These are phyloP conservation scores for Boletus mariae DNA, from an alignment of 1,284 basidiomycete genomes.

Conservation along the genomic window DNA sequence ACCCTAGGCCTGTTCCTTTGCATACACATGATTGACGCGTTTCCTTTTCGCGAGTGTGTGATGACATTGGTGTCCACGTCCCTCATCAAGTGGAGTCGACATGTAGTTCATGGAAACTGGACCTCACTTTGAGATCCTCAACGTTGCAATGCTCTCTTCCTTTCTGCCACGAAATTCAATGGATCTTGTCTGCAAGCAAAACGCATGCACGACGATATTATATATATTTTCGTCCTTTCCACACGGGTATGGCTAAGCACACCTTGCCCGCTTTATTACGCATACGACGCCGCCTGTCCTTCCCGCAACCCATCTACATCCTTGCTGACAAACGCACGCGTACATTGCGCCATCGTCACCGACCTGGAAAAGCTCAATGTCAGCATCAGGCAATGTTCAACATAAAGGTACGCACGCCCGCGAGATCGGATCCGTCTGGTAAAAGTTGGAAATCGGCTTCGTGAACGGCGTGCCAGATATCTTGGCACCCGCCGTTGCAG, in stretches of 20 bases:
- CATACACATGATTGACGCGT: no score
- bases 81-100: no score
- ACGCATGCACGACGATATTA: neutral
- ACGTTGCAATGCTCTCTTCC: no score
- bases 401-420: constrained; percentile 63
- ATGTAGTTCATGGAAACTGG: no score
- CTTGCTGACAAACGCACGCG: constrained; percentile 68
- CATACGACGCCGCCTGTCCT: constrained; percentile 41
- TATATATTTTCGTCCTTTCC: neutral
- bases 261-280: constrained; percentile 27
- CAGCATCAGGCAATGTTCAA: neutral
- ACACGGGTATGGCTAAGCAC: neutral
- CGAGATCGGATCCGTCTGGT: constrained; percentile 90
- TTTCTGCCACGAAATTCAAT: no score
- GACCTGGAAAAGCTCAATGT: constrained; percentile 45
- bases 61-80: no score
- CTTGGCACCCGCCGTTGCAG: constrained; percentile 51
- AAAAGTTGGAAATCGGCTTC: constrained; percentile 91
- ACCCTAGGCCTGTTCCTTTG: no score
- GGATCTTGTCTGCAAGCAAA: no score
- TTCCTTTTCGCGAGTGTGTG: no score
- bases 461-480: constrained; percentile 62
- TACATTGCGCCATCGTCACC: constrained; percentile 85
- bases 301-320: constrained; percentile 34
- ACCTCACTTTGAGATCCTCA: no score